Base-by-base conservation (phyloP, 257 asterid species). In the Fraxinus quadrangulata region DNA sequence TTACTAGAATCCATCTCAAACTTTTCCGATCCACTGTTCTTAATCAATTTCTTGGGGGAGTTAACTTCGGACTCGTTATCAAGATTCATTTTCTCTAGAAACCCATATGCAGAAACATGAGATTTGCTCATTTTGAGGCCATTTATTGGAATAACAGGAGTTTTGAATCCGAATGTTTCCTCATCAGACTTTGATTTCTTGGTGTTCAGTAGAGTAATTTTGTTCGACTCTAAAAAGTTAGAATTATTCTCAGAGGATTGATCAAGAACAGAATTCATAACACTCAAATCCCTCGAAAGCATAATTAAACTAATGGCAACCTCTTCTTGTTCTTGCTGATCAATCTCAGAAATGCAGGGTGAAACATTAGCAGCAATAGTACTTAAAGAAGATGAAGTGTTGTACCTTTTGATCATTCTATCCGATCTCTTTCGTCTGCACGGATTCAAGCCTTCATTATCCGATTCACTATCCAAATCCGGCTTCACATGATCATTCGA, bases 301-400 rank as follows among this genome's bases (percentile, higher is more conserved):
- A 92, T 66, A 78, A 94, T 89, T 87, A 94, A 87, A 80, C 97
- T 88, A 90, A 89, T 67, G 70, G 98, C 98, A 71, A 90, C 97
- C 75, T 92, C 97, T 71, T 94, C 93, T 81, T 89, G 90, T 28
- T 94, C 93, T 74, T 81, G 86, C 49, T 80, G 89, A 75, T 92
- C 94, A 78, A 85, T 78, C 77, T 87, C 91, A 77, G 88, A 84
- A 17, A 78, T 83, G 61, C 84, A 75, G 23, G 84, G 67, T 0
- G 86, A 86, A 81, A 61, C 63, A 68, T 78, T 75, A 51, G 79
- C 79, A 75, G 45, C 12, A 75, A 78, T 65, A 23, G 54, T 73
- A 10, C 75, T 81, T 65, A 84, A 81, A 77, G 88, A 66, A 75
- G 92, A 85, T 21, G 89, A 86, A 66, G 76, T 65, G 45, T 67